Conservation (phyloP, 2,329 filamentous ascomycete genomes). For the Phialocephala subalpina region DNA sequence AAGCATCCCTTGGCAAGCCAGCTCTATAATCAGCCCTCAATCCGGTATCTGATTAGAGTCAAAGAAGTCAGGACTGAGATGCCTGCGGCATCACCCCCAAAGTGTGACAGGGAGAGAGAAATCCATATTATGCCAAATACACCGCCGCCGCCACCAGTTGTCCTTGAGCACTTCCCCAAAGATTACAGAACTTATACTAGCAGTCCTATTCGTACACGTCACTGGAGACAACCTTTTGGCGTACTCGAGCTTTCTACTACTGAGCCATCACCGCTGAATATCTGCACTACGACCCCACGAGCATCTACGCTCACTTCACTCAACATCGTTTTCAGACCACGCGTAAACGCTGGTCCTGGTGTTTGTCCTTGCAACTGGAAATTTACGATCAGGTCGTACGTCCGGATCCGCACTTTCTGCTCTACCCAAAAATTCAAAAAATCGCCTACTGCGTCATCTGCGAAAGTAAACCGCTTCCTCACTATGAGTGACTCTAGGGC, state of each 20-base stretch:
- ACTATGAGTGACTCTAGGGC: neutral
- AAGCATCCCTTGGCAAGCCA: neutral
- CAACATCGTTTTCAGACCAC: neutral
- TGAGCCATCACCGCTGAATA: slow-evolving; percentile 19
- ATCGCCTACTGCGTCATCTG: slow-evolving; percentile 3
- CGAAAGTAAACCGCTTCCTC: slow-evolving; percentile 9
- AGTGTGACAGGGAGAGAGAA: neutral
- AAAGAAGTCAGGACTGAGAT: neutral
- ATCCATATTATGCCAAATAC: slow-evolving; percentile 16
- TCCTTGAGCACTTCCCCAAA: slow-evolving; percentile 7
- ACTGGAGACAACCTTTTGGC: slow-evolving; percentile 17
- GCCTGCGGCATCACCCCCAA: neutral
- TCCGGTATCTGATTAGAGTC: neutral
- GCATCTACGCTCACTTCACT: neutral
- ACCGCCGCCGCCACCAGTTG: slow-evolving; percentile 9
- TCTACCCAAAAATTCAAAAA: slow-evolving; percentile 10
- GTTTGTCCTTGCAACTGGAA: neutral
- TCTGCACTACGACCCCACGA: neutral
- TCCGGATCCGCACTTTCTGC: slow-evolving; percentile 21
- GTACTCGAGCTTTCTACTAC: slow-evolving; percentile 9
- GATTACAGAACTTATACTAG: slow-evolving; percentile 16
- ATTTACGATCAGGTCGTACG: neutral
- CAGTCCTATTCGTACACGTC: slow-evolving; percentile 1
- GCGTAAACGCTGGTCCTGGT: neutral
- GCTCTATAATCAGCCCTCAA: neutral